Conservation (phyloP, 2,329 filamentous ascomycete species). For the Fusarium cyanostomum region DNA sequence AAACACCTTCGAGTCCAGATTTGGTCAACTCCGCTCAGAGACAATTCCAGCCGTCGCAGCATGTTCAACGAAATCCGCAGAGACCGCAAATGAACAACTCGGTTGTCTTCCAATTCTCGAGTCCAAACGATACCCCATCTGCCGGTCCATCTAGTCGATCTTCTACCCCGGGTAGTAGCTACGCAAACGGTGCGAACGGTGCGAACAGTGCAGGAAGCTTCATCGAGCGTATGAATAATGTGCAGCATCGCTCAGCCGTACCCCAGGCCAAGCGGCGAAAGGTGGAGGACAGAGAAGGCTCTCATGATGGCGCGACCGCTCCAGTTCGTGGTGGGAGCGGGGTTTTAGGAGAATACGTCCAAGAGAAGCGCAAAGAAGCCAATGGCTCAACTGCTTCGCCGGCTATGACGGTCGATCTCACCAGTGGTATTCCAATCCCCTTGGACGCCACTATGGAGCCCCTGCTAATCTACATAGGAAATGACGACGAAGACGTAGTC, state of each 20-base stretch:
- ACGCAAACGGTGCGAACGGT: slow-evolving; percentile 48
- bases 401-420: slow-evolving; percentile 66
- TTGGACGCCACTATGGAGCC: slow-evolving; percentile 17
- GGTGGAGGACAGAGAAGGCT: slow-evolving; percentile 56
- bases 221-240: slow-evolving; percentile 80
- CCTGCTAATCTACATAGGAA: slow-evolving; percentile 34
- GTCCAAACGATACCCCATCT: slow-evolving; percentile 47
- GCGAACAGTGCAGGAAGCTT: slow-evolving; percentile 66
- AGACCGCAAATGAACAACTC: slow-evolving; percentile 43
- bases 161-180: slow-evolving; percentile 46
- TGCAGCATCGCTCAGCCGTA: slow-evolving; percentile 69
- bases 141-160: slow-evolving; percentile 46
- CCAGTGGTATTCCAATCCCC: slow-evolving; percentile 53
- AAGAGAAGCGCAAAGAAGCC: slow-evolving; percentile 63
- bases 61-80: slow-evolving; percentile 35
- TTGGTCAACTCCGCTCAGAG: slow-evolving; percentile 39
- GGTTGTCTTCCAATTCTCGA: slow-evolving; percentile 57
- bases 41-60: slow-evolving; percentile 36
- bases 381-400: slow-evolving; percentile 40
- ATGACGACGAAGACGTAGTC: slow-evolving; percentile 67
- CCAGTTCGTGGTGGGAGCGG: slow-evolving; percentile 57
- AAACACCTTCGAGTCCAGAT: slow-evolving; percentile 43
- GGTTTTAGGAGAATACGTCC: slow-evolving; percentile 73
- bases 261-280: slow-evolving; percentile 74
- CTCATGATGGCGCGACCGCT: slow-evolving; percentile 50